Evolutionary conservation across 371 early-diverging fungal genomes (phyloP), one percentile per base, ranked within the genome.

Genomic region (Rhizopus sp.): DNA sequence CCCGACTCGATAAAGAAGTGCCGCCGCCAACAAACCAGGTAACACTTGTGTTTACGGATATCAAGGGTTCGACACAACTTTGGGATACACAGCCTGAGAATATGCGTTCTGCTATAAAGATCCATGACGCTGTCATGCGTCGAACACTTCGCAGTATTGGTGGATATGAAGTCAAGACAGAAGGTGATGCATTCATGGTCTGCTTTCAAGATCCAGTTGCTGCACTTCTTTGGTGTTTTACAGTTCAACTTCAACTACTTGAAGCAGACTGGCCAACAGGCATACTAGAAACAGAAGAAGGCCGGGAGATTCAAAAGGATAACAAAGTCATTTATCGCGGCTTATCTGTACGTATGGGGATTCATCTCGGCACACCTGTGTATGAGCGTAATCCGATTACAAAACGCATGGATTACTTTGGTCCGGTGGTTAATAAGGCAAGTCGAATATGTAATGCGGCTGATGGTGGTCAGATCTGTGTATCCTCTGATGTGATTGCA

Each of bases 91-190:
- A 89, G 49, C 88, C 90, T 1, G 83, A 83, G 23, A 91, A 92
- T 4, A 97, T 97, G 97, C 83, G 89, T 45, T 81, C 85, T 17
- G 93, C 96, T 5, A 91, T 94, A 70, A 90, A 92, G 69, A 86
- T 88, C 23, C 97, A 97, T 70, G 94, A 95, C 70, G 63, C 69
- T 9, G 82, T 89, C 4, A 93, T 97, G 93, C 82, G 96, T 7
- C 82, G 90, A 45, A 84, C 89, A 33, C 75, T 97, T 41, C 81
- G 91, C 44, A 84, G 83, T 39, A 86, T 89, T 38, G 94, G 94
- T 35, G 98, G 98, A 15, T 97, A 96, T 64, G 98, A 97, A 69
- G 98, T 97, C 49, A 96, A 96, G 69, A 96, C 95, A 3, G 98
- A 97, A 81, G 98, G 98, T 38, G 98, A 97, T 68, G 95, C 95